Evolutionary conservation across 2,329 filamentous ascomycete genomes (phyloP).

Genomic region (Aspergillus latus): DNA sequence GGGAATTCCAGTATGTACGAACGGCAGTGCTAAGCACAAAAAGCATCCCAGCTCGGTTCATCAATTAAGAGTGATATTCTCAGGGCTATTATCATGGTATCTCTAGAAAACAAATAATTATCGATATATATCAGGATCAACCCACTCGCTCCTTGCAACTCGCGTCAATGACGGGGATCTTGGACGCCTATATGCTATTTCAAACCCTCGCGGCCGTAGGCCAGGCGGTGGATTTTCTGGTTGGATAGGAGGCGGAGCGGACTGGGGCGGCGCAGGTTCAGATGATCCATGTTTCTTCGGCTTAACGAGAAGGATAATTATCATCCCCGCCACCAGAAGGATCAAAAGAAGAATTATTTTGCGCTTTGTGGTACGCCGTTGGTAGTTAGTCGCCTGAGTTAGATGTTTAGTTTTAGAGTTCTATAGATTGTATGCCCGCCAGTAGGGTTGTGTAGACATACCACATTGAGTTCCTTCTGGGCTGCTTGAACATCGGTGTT

Average conservation of each 20-base stretch:
- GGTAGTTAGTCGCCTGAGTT: slow-evolving; percentile 72
- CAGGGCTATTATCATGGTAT: slow-evolving; percentile 25
- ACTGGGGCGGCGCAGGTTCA: slow-evolving; percentile 15
- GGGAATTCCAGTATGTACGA: no score
- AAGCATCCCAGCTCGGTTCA: background rate
- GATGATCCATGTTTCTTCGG: slow-evolving; percentile 54
- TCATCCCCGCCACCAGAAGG: slow-evolving; percentile 78
- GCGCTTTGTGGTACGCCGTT: slow-evolving; percentile 81
- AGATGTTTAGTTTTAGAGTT: slow-evolving; percentile 6
- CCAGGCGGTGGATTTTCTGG: slow-evolving; percentile 23
- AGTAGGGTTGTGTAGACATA: slow-evolving; percentile 30
- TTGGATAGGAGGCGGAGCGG: slow-evolving; percentile 23
- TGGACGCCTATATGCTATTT: slow-evolving; percentile 24
- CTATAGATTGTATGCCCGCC: background rate
- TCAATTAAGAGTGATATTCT: slow-evolving; percentile 7
- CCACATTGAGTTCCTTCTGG: slow-evolving; percentile 85
- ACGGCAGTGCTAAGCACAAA: background rate
- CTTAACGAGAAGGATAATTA: slow-evolving; percentile 81
- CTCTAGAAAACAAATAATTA: slow-evolving; percentile 23
- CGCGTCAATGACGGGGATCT: slow-evolving; percentile 25
- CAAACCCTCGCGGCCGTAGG: slow-evolving; percentile 21
- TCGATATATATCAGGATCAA: slow-evolving; percentile 38
- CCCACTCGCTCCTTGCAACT: slow-evolving; percentile 32
- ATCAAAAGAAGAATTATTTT: slow-evolving; percentile 90
- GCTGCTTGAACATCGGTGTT: slow-evolving; percentile 88